Evolutionary conservation across 345 rosid species (phyloP).

Genomic region (Mangifera indica): DNA sequence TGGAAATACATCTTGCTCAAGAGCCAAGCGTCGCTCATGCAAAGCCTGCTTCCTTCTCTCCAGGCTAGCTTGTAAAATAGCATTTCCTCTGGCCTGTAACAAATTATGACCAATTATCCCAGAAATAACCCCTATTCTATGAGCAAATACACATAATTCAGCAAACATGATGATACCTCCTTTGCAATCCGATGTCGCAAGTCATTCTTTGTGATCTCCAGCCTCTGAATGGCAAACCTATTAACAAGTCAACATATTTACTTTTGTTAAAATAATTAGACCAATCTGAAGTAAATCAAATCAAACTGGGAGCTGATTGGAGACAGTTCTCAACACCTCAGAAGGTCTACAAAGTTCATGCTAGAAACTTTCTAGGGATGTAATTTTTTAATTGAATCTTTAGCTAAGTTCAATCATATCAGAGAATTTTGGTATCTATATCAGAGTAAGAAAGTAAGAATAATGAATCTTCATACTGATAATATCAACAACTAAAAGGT

Average conservation of each 20-base stretch:
- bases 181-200: constrained; percentile 90
- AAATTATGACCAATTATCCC: constrained; percentile 19
- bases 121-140: constrained; percentile 24
- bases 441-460: too few species aligned
- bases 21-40: constrained; percentile 96
- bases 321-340: neutral
- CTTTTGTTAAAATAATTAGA: constrained; percentile 6
- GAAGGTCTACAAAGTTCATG: neutral
- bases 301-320: neutral
- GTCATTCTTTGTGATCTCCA: constrained; percentile 93
- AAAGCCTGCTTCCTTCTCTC: constrained; percentile 99
- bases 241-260: constrained; percentile 23
- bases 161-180: constrained; percentile 59
- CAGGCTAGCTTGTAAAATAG: constrained; percentile 93
- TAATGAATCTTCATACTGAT: too few species aligned
- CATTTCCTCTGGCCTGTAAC: constrained; percentile 90
- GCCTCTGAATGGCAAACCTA: constrained; percentile 97
- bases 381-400: neutral
- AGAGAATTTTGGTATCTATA: too few species aligned
- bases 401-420: too few species aligned
- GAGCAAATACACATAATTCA: constrained; percentile 7
- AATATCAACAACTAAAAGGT: too few species aligned
- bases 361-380: neutral
- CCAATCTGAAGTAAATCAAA: neutral
- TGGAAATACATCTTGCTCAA: constrained; percentile 89